Evolutionary conservation across 192 early-diverging fungal genomes (phyloP), one percentile per base, ranked within the genome.

Genomic region (Linnemannia zychae): DNA sequence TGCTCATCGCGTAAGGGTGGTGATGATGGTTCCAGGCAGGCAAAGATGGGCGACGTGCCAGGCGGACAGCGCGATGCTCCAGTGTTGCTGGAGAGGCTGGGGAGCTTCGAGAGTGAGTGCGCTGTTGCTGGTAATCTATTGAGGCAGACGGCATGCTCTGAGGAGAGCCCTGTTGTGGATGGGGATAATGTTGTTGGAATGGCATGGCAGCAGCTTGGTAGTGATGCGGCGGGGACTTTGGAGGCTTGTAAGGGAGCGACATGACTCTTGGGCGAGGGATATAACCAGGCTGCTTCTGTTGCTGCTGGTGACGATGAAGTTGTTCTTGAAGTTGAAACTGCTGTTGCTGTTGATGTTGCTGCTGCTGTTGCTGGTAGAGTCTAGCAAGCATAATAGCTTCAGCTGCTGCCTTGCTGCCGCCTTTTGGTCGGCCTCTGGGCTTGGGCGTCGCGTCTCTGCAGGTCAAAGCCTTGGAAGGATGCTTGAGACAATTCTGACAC

Each of bases 371-470:
- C 24, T 49, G 66, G n/a, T 76, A 52, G 6, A 50, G 5, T 57
- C 46, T 85, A 3, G 83, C 77, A 65, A 70, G 24, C 22, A 67
- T 11, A 13, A 85, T 67, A 31, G 83, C 83, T 36, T 85, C 74
- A 7, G 83, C 83, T 22, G 83, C 83, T 9, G 74, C 83, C 40
- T 85, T 85, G 65, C 83, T 85, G 13, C 83, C 83, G 47, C 83
- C 83, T 22, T 85, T 85, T 70, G 83, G 83, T 34, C 83, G 83
- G 13, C 83, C 83, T 38, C 83, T 50, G 1, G 83, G 83, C 70
- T 85, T 85, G n/a, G 83, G 83, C 13, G 72, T 69, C 3, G 83
- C 83, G 46, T 85, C 74, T 66, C 83, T 73, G 28, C 83, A 85
- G 24, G 83, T 85, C 74, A 68, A 1, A n/a, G 83, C 83, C 67